Conservation (phyloP, 208 protist genomes). For the Wallacemonas sp. region DNA sequence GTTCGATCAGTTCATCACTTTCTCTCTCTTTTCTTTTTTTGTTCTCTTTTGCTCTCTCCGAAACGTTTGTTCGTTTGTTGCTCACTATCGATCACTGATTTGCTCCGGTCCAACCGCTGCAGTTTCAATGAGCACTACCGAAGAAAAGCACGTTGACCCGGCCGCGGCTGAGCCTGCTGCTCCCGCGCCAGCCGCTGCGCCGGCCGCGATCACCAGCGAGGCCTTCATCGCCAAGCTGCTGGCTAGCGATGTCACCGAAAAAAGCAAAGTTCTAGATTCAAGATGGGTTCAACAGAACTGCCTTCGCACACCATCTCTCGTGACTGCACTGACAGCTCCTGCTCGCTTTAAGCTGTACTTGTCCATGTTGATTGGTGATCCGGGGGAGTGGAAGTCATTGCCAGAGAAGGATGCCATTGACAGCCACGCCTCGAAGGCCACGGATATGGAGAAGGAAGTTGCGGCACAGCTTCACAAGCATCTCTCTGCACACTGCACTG, state of each 20-base stretch:
- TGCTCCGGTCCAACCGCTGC: no score
- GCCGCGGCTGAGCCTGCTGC: slow-evolving; percentile 32
- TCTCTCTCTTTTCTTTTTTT: background rate
- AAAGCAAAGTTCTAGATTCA: slow-evolving; percentile 17
- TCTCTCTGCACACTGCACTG: slow-evolving; percentile 17
- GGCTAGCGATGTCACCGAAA: slow-evolving; percentile 5
- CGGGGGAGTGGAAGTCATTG: background rate
- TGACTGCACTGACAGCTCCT: slow-evolving; percentile 29
- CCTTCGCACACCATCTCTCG: slow-evolving; percentile 59
- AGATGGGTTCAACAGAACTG: slow-evolving; percentile 54
- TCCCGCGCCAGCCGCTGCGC: slow-evolving; percentile 27
- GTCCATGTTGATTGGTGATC: slow-evolving; percentile 45
- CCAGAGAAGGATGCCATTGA: slow-evolving; percentile 19
- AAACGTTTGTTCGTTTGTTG: no score
- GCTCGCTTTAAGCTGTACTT: slow-evolving; percentile 57
- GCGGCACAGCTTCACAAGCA: slow-evolving; percentile 23
- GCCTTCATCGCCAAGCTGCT: slow-evolving; percentile 22
- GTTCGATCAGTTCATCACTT: background rate
- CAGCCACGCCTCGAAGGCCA: slow-evolving; percentile 24
- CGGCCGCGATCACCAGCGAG: slow-evolving; percentile 26
- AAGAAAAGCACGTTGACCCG: slow-evolving; percentile 21
- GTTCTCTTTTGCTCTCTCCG: no score
- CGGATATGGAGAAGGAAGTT: slow-evolving; percentile 30
- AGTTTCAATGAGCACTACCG: slow-evolving; percentile 24
- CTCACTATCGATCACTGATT: no score